Percentiles rank a stretch among this genome's conserved stretches.
Evolutionary conservation across 73 alveolate species (phyloP).

Genomic region (Paramecium biaurelia): DNA sequence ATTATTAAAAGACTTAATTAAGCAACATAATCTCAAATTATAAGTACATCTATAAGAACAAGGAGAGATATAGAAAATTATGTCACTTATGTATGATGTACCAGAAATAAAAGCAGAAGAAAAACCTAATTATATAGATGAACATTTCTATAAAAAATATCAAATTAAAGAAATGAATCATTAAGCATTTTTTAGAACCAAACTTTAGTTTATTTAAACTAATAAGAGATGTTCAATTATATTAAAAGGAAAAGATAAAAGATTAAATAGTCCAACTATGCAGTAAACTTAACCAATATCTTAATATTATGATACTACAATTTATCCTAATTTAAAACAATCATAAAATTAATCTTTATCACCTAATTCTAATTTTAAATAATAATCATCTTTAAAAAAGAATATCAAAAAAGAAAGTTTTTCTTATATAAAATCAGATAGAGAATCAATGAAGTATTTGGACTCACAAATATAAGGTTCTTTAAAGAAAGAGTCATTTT

Average conservation of each 20-base stretch:
- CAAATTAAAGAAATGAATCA: not conserved
- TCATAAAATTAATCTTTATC: not conserved
- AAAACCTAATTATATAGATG: constrained; percentile 13
- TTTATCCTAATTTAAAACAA: not conserved
- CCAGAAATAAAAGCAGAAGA: not conserved
- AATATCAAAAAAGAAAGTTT: constrained; percentile 22
- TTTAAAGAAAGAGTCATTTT: constrained; percentile 9
- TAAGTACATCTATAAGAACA: not conserved
- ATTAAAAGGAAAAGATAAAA: not conserved
- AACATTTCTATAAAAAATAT: not conserved
- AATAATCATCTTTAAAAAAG: not conserved
- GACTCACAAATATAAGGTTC: not conserved
- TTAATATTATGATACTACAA: not conserved
- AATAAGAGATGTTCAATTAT: not conserved
- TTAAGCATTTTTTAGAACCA: not conserved
- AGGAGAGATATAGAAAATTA: constrained; percentile 3
- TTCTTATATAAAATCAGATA: constrained; percentile 27
- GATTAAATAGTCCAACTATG: not conserved
- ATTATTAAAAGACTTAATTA: not conserved
- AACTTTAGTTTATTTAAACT: not conserved
- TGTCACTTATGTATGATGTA: not conserved
- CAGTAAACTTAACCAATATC: not conserved
- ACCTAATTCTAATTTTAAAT: not conserved
- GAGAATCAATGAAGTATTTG: not conserved
- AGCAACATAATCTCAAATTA: not conserved